Evolutionary conservation across 345 rosid genomes (phyloP).

Genomic region (Eucalyptus caleyi): DNA sequence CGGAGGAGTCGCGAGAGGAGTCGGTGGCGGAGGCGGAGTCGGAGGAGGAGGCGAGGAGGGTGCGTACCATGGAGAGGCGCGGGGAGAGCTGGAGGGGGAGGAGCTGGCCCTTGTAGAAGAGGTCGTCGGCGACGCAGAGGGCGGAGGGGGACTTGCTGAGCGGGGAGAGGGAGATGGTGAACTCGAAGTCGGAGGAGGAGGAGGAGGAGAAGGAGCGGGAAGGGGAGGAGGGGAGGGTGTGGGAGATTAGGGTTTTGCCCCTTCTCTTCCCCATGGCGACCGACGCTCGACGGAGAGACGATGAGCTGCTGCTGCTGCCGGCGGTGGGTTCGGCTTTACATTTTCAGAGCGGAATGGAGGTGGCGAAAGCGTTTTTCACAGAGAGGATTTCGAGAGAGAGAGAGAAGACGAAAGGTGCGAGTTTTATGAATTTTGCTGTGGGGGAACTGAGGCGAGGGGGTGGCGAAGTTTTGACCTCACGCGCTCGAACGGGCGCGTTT

Average conservation of each 20-base stretch:
- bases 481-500: neutral
- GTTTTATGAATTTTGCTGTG: neutral
- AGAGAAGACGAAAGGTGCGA: neutral
- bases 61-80: constrained; percentile 90
- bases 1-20: constrained; percentile 86
- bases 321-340: neutral
- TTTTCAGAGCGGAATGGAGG: neutral
- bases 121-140: constrained; percentile 88
- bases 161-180: constrained; percentile 68
- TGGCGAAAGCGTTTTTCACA: neutral
- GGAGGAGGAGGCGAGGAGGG: constrained; percentile 72
- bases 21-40: constrained; percentile 38
- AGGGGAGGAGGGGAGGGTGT: constrained; percentile 60
- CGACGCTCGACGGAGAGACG: neutral
- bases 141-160: constrained; percentile 48
- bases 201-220: constrained; percentile 67
- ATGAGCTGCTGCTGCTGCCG: neutral
- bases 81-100: constrained; percentile 91
- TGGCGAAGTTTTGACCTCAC: neutral
- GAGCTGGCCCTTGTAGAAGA: constrained; percentile 97
- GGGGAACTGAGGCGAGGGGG: neutral
- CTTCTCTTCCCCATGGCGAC: neutral
- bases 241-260: constrained; percentile 7
- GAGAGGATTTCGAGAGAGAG: neutral
- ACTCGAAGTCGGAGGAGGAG: constrained; percentile 87